Conservation (phyloP, 768 basidiomycete genomes). For the Auricularia cornea region DNA sequence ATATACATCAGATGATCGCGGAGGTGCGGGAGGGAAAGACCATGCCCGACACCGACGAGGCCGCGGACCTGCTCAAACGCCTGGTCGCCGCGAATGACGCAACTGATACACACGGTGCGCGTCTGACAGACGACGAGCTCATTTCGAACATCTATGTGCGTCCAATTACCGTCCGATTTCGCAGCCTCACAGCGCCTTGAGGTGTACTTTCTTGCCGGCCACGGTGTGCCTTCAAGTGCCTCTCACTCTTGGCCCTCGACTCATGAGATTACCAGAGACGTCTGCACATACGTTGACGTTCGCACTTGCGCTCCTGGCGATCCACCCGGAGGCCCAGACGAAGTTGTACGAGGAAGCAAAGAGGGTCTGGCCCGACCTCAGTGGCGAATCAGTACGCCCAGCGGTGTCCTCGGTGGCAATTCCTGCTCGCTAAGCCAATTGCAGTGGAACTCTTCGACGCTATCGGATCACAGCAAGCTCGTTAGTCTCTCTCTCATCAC, state of each 20-base stretch:
- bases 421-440: background rate
- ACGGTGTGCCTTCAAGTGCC: conserved; percentile 1
- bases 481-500: conserved; percentile 21
- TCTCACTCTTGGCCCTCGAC: background rate
- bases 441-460: background rate
- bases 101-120: conserved; percentile 6
- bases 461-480: conserved; percentile 24
- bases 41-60: background rate
- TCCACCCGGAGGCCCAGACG: conserved; percentile 17
- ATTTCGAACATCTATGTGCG: conserved; percentile 13
- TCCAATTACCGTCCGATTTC: background rate
- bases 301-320: conserved; percentile 16
- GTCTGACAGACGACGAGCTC: conserved; percentile 11
- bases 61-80: conserved; percentile 11
- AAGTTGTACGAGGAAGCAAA: conserved; percentile 22
- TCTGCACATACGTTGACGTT: conserved; percentile 17
- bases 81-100: conserved; percentile 10
- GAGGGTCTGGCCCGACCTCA: conserved; percentile 29
- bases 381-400: conserved; percentile 18
- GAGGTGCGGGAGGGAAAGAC: conserved; percentile 19
- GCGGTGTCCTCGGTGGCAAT: background rate
- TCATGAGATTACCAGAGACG: conserved; percentile 10
- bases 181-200: background rate
- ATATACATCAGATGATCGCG: conserved; percentile 36
- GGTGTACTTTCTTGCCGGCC: conserved; percentile 19